Evolutionary conservation across 129 eudicot species (phyloP).

Genomic region (Helianthus tuberosus): DNA sequence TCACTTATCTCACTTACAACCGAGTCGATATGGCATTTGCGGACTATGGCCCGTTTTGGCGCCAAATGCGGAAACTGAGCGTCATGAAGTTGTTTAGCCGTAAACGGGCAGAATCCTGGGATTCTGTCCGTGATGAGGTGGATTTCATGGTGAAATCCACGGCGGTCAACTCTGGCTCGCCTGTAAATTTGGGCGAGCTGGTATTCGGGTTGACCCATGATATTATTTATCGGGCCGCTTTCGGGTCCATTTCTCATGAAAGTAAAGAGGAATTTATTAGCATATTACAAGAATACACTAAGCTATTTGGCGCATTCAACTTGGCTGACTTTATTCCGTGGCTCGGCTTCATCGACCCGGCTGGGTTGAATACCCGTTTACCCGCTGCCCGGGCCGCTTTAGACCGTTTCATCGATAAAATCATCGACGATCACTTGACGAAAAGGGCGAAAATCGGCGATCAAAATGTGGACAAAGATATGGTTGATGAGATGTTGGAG

Average conservation of each 20-base stretch:
- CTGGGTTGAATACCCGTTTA: conserved; percentile 59
- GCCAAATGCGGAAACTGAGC: conserved; percentile 80
- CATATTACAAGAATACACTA: conserved; percentile 77
- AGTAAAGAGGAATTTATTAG: conserved; percentile 73
- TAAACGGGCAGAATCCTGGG: conserved; percentile 4
- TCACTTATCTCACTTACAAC: conserved; percentile 52
- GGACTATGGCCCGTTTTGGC: conserved; percentile 91
- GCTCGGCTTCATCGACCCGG: conserved; percentile 62
- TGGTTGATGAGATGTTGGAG: conserved; percentile 80
- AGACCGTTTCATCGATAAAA: conserved; percentile 34
- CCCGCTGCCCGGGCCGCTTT: conserved; percentile 61
- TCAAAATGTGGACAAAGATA: conserved; percentile 42
- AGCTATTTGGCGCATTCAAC: conserved; percentile 80
- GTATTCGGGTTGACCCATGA: conserved; percentile 72
- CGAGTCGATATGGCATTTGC: conserved; percentile 90
- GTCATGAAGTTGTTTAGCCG: conserved; percentile 89
- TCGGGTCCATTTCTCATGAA: conserved; percentile 61
- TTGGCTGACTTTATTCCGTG: conserved; percentile 78
- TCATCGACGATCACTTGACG: conserved; percentile 63
- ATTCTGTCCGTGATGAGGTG: conserved; percentile 26
- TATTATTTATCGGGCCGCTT: conserved; percentile 71
- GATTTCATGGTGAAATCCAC: conserved; percentile 53
- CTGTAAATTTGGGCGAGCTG: conserved; percentile 67
- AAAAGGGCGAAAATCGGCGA: conserved; percentile 31
- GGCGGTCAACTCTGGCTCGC: conserved; percentile 35